Percentiles rank a stretch among this genome's conserved stretches.
Conservation (phyloP, 805 yeast species). For the Wickerhamiella galacta region DNA sequence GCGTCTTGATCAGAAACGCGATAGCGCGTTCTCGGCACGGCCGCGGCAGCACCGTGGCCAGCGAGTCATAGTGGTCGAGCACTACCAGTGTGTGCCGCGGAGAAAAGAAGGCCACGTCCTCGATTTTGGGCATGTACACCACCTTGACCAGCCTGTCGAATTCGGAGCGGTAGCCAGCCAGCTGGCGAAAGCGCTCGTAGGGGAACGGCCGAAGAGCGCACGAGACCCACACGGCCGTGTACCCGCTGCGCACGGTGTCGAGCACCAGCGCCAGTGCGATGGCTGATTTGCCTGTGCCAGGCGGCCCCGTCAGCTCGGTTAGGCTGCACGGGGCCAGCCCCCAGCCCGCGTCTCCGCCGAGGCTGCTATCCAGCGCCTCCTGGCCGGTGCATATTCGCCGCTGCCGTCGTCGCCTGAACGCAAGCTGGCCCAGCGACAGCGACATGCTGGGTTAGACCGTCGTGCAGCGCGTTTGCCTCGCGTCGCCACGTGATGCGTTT, state of each 20-base stretch:
- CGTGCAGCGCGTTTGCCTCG: too few relatives aligned
- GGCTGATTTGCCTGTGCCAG: conserved; percentile 19
- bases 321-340: conserved; percentile 7
- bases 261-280: conserved; percentile 11
- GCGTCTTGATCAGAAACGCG: not conserved
- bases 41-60: conserved; percentile 6
- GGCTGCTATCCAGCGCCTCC: conserved; percentile 4
- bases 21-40: not conserved
- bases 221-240: conserved; percentile 13
- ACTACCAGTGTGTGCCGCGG: conserved; percentile 6
- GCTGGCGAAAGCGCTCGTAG: conserved; percentile 7
- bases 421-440: conserved; percentile 3
- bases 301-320: conserved; percentile 18
- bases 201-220: conserved; percentile 13
- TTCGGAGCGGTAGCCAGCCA: conserved; percentile 7
- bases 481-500: too few relatives aligned
- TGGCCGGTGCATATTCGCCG: conserved; percentile 6
- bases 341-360: conserved; percentile 1
- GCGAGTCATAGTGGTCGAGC: conserved; percentile 17
- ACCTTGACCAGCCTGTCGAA: conserved; percentile 3
- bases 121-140: conserved; percentile 3
- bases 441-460: too few relatives aligned
- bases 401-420: not conserved
- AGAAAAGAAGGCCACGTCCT: conserved; percentile 12
- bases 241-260: conserved; percentile 13